Conservation (phyloP, 2,329 filamentous ascomycete genomes). For the Didymella pinodella region DNA sequence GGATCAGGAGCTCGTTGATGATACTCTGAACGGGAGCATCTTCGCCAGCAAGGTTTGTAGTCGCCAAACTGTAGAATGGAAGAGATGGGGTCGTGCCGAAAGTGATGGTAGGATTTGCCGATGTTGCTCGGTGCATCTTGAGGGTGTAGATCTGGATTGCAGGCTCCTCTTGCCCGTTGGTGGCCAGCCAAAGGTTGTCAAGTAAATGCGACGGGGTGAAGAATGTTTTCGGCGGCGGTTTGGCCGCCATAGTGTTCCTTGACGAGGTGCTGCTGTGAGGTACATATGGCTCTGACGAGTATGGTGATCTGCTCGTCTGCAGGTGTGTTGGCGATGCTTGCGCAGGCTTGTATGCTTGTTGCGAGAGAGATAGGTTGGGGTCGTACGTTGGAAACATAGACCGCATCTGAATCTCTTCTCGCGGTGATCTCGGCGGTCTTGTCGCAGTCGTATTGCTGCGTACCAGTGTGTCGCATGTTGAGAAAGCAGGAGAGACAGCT, state of each 20-base stretch:
- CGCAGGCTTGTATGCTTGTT: constrained; percentile 75
- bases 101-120: constrained; percentile 58
- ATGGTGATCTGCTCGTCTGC: constrained; percentile 71
- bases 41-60: constrained; percentile 61
- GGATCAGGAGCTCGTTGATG: constrained; percentile 51
- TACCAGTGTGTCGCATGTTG: constrained; percentile 47
- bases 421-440: constrained; percentile 38
- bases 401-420: constrained; percentile 59
- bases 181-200: constrained; percentile 71
- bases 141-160: constrained; percentile 50
- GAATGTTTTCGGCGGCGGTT: constrained; percentile 42
- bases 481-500: constrained; percentile 48
- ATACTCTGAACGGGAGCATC: constrained; percentile 57
- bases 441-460: constrained; percentile 49
- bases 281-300: constrained; percentile 60
- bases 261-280: constrained; percentile 48
- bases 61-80: constrained; percentile 73
- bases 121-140: constrained; percentile 56
- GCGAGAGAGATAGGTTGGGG: constrained; percentile 68
- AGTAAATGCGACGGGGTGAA: constrained; percentile 66
- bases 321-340: constrained; percentile 70
- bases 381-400: constrained; percentile 83
- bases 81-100: constrained; percentile 73
- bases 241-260: constrained; percentile 30
- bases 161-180: constrained; percentile 69